phyloP scores from a whole-genome alignment of 2,329 filamentous ascomycete genomes.

The Neonectria punicea region DNA sequence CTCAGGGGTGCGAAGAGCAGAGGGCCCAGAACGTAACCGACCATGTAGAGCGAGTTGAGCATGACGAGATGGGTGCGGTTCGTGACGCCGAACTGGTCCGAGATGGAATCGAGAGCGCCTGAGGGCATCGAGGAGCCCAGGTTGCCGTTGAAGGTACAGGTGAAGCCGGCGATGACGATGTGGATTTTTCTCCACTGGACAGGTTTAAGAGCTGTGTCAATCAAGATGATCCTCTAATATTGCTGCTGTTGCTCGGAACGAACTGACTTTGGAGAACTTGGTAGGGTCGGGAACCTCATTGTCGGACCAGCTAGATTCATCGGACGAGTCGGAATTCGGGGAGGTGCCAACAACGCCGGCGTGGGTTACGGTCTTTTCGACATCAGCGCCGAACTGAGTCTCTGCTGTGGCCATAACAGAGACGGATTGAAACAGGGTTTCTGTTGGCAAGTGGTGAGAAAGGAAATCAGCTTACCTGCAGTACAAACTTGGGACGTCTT shows the following conservation, averaged over 20 bases:
- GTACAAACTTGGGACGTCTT: neutral
- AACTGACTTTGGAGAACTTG: slow-evolving; percentile 44
- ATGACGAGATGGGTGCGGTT: slow-evolving; percentile 43
- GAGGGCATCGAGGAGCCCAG: slow-evolving; percentile 51
- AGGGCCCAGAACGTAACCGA: slow-evolving; percentile 49
- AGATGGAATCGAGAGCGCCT: slow-evolving; percentile 49
- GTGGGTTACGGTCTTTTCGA: slow-evolving; percentile 3
- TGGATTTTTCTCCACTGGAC: slow-evolving; percentile 45
- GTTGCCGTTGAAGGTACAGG: slow-evolving; percentile 51
- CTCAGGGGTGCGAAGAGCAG: slow-evolving; percentile 49
- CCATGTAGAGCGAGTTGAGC: slow-evolving; percentile 51
- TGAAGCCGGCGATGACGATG: slow-evolving; percentile 49
- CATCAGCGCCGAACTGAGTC: slow-evolving; percentile 22
- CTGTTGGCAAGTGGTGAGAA: no score
- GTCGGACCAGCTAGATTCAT: slow-evolving; percentile 34
- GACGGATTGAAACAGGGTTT: neutral
- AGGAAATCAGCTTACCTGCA: neutral
- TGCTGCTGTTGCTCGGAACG: neutral
- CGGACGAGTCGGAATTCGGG: slow-evolving; percentile 32
- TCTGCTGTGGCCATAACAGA: slow-evolving; percentile 22
- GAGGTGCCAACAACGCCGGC: slow-evolving; percentile 6
- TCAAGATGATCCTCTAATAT: neutral
- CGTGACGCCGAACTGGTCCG: slow-evolving; percentile 43
- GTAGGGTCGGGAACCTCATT: slow-evolving; percentile 42
- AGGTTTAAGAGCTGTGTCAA: slow-evolving; percentile 8